Conservation (phyloP, 257 asterid species). For the Salvia splendens region DNA sequence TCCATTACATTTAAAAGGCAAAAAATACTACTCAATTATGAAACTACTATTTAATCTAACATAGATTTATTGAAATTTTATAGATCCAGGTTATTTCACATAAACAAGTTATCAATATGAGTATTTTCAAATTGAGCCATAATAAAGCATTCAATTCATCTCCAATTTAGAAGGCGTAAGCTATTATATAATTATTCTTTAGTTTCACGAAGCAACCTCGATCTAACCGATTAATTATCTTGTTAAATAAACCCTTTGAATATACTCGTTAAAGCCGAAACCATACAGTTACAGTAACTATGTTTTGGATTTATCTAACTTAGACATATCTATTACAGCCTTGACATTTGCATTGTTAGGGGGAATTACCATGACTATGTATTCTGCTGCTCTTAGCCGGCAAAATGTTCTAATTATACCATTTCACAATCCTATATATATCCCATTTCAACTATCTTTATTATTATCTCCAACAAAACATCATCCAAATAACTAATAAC, state of each 20-base stretch:
- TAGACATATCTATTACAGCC: not conserved
- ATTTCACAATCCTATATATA: not conserved
- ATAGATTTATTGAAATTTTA: no score
- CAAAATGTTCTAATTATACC: not conserved
- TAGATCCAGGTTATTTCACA: no score
- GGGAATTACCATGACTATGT: not conserved
- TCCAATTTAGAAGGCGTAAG: no score
- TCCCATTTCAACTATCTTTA: not conserved
- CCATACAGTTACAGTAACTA: not conserved
- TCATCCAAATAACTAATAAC: not conserved
- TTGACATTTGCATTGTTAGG: conserved; percentile 17
- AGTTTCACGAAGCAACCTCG: not conserved
- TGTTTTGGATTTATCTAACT: not conserved
- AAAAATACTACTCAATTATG: no score
- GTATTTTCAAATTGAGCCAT: no score
- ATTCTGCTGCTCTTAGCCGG: conserved; percentile 27
- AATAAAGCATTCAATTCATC: no score
- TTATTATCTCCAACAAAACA: not conserved
- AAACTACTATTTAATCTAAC: no score
- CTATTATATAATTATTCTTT: no score
- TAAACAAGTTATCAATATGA: no score
- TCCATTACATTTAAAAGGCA: no score
- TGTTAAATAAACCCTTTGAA: not conserved
- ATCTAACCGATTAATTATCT: not conserved
- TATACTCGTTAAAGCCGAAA: not conserved